Evolutionary conservation across 2,329 filamentous ascomycete species (phyloP), one percentile per base, ranked within the genome.

Genomic region (Davidsoniella australis): DNA sequence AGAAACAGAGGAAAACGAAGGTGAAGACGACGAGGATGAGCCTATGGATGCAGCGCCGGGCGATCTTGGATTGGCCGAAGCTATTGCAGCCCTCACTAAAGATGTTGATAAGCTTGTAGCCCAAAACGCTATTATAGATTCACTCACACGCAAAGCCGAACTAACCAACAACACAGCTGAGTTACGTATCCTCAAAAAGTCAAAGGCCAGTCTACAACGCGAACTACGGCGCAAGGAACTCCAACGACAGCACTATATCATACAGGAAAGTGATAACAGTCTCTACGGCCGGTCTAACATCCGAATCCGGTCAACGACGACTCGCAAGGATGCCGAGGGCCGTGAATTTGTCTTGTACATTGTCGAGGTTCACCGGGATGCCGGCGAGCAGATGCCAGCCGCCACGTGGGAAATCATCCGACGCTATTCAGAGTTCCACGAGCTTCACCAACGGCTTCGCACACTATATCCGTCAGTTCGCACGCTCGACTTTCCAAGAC

Each of bases 221-320:
- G 91, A 98, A 63, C 87, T 96, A 49, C 77, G 86, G 50, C 79
- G 88, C 33, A 98, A 96, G 61, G 89, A 96, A 63, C 75, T 98
- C 59, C 91, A 98, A 62, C 76, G 88, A 47, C 91, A 94, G 63
- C 93, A 98, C 61, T 98, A 98, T 58, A 85, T 94, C 42, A 79
- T 96, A 6, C 91, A 98, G 64, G 91, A 98, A 64, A 95, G 87
- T 60, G 93, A 98, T 62, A 98, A 94, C 63, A 94, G 87, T 62
- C 70, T 98, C 20, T 96, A 94, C 59, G 91, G 91, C 2, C 83
- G 89, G 16, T 89, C 91, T 2, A 85, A 79, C 0, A 78, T 96
- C 57, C 82, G 76, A 57, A 95, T 98, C 61, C 91, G 91, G 59
- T 85, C 85, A 0, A 88, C 94, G 48, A 86, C 94, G 66, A 85